phyloP scores from a whole-genome alignment of 176 grass and related monocot genomes.

The Ensete ventricosum region DNA sequence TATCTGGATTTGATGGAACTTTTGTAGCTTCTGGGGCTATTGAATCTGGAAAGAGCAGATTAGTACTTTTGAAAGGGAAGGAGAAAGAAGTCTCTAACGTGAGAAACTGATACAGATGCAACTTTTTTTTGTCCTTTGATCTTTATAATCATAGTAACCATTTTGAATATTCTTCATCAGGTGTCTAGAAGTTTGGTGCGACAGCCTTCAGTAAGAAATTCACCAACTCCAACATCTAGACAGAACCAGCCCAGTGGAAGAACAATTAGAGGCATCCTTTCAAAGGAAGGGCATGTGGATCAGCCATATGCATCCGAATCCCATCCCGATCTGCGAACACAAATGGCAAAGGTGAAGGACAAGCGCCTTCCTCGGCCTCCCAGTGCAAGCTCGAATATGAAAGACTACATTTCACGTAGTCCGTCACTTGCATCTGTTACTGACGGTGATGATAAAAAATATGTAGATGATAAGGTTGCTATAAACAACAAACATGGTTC shows the following conservation, averaged over 20 bases:
- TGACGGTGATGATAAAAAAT: slow-evolving; percentile 24
- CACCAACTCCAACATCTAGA: slow-evolving; percentile 1
- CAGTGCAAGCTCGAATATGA: neutral
- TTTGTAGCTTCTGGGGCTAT: slow-evolving; percentile 1
- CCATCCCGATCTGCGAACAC: neutral
- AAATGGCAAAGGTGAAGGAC: slow-evolving; percentile 12
- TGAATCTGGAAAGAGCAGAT: slow-evolving; percentile 21
- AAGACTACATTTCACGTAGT: slow-evolving; percentile 6
- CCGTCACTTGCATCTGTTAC: slow-evolving; percentile 11
- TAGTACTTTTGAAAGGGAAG: slow-evolving; percentile 25
- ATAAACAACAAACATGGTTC: slow-evolving; percentile 15
- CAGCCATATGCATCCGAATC: neutral
- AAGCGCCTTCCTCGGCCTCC: slow-evolving; percentile 9
- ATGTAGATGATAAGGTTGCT: slow-evolving; percentile 3
- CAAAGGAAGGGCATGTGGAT: slow-evolving; percentile 8
- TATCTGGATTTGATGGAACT: neutral
- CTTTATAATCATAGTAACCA: neutral
- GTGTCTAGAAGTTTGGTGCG: slow-evolving; percentile 12
- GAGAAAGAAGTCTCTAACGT: slow-evolving; percentile 16
- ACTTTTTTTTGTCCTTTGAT: neutral
- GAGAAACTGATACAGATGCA: neutral
- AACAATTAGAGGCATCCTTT: slow-evolving; percentile 16
- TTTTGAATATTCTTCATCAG: neutral
- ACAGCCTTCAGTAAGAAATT: slow-evolving; percentile 4
- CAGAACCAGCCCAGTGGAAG: slow-evolving; percentile 16